Percentiles rank a stretch among this genome's conserved stretches.
Conservation (phyloP, 2,329 filamentous ascomycete species). For the Ilyonectria mors-panacis region DNA sequence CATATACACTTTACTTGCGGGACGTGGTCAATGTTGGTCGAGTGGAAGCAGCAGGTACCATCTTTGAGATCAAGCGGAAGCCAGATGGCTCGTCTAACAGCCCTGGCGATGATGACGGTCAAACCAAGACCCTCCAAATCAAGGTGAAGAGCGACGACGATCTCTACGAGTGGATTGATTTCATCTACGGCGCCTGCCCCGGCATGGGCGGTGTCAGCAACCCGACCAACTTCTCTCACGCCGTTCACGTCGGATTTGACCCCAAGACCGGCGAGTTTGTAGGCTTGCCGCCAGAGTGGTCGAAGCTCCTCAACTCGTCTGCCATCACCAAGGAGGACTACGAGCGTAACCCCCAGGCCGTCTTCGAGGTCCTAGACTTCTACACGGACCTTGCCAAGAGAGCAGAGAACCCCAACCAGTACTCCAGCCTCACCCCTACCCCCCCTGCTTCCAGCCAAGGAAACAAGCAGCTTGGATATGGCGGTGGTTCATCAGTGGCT, state of each 20-base stretch:
- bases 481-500: conserved; percentile 71
- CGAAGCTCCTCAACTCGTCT: conserved; percentile 94
- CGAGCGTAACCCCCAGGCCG: conserved; percentile 93
- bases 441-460: conserved; percentile 70
- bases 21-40: conserved; percentile 92
- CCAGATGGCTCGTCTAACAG: conserved; percentile 78
- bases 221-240: conserved; percentile 97
- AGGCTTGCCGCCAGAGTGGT: conserved; percentile 95
- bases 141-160: conserved; percentile 97
- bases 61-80: conserved; percentile 91
- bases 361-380: conserved; percentile 86
- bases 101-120: conserved; percentile 83
- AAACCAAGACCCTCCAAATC: conserved; percentile 88
- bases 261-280: conserved; percentile 96
- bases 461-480: conserved; percentile 75
- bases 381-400: conserved; percentile 88
- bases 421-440: conserved; percentile 77
- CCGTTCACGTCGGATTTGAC: conserved; percentile 97
- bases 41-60: conserved; percentile 91
- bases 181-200: conserved; percentile 95
- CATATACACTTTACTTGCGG: conserved; percentile 87
- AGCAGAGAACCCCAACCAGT: conserved; percentile 78
- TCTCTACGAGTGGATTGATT: conserved; percentile 98
- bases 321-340: conserved; percentile 99
- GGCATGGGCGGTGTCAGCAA: conserved; percentile 99